Conservation (phyloP, 805 yeast species). For the Myxozyma neglecta region DNA sequence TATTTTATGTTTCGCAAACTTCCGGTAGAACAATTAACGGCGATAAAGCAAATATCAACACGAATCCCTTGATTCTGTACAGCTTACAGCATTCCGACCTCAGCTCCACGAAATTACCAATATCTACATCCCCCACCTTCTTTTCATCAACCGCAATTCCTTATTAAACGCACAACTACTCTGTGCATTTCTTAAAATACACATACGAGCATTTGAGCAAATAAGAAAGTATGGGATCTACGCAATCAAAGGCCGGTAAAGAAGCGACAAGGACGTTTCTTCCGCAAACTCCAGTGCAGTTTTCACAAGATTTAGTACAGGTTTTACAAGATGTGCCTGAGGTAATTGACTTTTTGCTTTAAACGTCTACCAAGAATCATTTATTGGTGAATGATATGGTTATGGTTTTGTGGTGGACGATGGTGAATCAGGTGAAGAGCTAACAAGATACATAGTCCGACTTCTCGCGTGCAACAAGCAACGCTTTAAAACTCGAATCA, state of each 20-base stretch:
- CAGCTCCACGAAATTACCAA: too few relatives aligned
- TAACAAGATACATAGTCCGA: slow-evolving; percentile 36
- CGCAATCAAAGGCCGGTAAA: slow-evolving; percentile 18
- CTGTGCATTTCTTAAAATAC: neutral
- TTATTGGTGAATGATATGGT: neutral
- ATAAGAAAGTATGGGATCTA: slow-evolving; percentile 25
- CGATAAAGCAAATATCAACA: too few relatives aligned
- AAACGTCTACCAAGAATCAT: neutral
- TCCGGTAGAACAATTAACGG: too few relatives aligned
- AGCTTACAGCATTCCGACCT: neutral
- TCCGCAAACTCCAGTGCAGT: slow-evolving; percentile 40
- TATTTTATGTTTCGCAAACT: too few relatives aligned
- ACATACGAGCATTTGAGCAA: neutral
- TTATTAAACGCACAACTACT: neutral
- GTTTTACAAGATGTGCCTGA: slow-evolving; percentile 40
- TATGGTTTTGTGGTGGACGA: neutral
- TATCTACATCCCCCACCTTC: too few relatives aligned
- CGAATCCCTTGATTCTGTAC: too few relatives aligned
- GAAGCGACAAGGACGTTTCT: slow-evolving; percentile 29
- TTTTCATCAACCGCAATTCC: neutral
- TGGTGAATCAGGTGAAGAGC: neutral
- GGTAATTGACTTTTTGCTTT: slow-evolving; percentile 1
- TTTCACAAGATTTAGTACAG: slow-evolving; percentile 38
- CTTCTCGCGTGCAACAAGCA: slow-evolving; percentile 40
- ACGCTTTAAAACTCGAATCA: slow-evolving; percentile 41